Evolutionary conservation across 805 yeast genomes (phyloP).

Genomic region (Zygoascus ofunaensis): DNA sequence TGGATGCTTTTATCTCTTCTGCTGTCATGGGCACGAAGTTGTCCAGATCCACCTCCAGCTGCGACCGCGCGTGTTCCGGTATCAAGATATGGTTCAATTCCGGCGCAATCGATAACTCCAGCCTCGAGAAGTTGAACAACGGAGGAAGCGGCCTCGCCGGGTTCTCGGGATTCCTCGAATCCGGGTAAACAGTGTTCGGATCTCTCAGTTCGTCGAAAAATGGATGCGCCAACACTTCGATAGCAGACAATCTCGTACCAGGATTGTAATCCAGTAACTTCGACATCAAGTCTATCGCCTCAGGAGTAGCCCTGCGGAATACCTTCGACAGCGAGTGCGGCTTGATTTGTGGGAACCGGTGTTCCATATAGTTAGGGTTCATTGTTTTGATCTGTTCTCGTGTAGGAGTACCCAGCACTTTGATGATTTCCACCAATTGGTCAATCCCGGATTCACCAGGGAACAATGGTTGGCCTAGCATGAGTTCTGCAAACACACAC

Average conservation of each 20-base stretch:
- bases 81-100: slow-evolving; percentile 32
- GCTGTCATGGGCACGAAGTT: slow-evolving; percentile 50
- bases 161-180: slow-evolving; percentile 43
- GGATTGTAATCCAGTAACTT: slow-evolving; percentile 87
- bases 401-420: slow-evolving; percentile 91
- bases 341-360: slow-evolving; percentile 67
- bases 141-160: slow-evolving; percentile 68
- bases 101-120: slow-evolving; percentile 43
- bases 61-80: slow-evolving; percentile 36
- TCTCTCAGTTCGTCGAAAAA: slow-evolving; percentile 81
- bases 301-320: slow-evolving; percentile 69
- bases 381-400: slow-evolving; percentile 84
- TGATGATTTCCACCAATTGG: slow-evolving; percentile 92
- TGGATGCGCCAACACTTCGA: slow-evolving; percentile 75
- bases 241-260: slow-evolving; percentile 67
- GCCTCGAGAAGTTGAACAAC: slow-evolving; percentile 67
- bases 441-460: slow-evolving; percentile 98
- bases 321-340: slow-evolving; percentile 52
- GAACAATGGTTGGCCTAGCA: slow-evolving; percentile 91
- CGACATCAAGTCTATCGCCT: slow-evolving; percentile 77
- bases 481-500: slow-evolving; percentile 95
- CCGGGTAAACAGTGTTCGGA: slow-evolving; percentile 34
- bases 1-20: slow-evolving; percentile 23
- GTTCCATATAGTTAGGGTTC: slow-evolving; percentile 97
- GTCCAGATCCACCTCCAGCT: slow-evolving; percentile 33